These are phyloP conservation scores for Talaromyces stipitatus DNA, from an alignment of 495 filamentous ascomycete genomes.

Conservation along the genomic window DNA sequence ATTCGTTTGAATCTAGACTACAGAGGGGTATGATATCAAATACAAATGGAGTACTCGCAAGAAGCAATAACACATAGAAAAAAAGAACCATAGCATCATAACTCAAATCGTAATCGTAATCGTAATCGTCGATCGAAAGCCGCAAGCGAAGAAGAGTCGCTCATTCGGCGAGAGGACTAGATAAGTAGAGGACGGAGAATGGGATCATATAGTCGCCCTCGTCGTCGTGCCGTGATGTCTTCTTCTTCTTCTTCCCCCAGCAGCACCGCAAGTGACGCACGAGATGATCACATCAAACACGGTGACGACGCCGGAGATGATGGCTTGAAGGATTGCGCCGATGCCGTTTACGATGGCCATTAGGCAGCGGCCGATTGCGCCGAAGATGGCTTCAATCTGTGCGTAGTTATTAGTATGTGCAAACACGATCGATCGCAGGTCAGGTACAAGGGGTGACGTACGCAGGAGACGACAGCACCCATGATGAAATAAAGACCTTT, in stretches of 20 bases:
- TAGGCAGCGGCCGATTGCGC: conserved; percentile 72
- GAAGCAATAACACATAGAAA: background rate
- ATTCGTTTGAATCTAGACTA: background rate
- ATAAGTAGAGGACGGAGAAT: background rate
- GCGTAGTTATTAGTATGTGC: background rate
- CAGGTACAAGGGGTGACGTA: conserved; percentile 56
- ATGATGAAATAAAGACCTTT: conserved; percentile 49
- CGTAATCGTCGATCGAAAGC: background rate
- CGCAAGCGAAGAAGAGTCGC: background rate
- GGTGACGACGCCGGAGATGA: conserved; percentile 73
- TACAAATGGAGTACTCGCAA: background rate
- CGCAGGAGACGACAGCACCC: conserved; percentile 94
- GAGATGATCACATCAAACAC: conserved; percentile 80
- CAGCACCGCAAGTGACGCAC: conserved; percentile 74
- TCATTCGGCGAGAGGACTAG: background rate
- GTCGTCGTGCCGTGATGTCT: background rate
- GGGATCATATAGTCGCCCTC: conserved; percentile 1
- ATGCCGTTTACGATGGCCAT: conserved; percentile 82
- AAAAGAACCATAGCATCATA: background rate
- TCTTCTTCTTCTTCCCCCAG: conserved; percentile 29
- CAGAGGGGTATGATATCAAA: background rate
- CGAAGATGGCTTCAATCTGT: conserved; percentile 73
- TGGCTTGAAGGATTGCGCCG: conserved; percentile 63
- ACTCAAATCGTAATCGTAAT: background rate
- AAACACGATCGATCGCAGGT: too few species aligned